Evolutionary conservation across 306 rosid genomes (phyloP).

Genomic region (Dalbergia cultrata): DNA sequence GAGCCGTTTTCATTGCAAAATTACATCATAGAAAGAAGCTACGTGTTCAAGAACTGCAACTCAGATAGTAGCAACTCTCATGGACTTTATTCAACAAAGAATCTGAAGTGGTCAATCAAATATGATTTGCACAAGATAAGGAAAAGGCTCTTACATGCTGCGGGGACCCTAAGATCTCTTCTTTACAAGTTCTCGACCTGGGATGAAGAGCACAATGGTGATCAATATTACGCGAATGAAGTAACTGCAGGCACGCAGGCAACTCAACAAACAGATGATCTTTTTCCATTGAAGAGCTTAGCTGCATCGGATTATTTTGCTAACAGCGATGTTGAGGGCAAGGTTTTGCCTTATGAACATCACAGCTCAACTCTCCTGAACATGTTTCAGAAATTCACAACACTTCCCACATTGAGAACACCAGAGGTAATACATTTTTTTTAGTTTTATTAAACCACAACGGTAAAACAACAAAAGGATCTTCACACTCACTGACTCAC

Average conservation of each 20-base stretch:
- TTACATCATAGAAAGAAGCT: conserved; percentile 56
- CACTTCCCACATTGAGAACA: conserved; percentile 46
- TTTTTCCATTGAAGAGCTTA: conserved; percentile 13
- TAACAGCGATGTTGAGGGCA: conserved; percentile 32
- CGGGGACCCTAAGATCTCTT: conserved; percentile 42
- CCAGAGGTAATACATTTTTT: conserved; percentile 49
- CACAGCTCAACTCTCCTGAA: conserved; percentile 29
- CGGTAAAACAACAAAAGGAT: not conserved
- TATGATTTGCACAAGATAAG: conserved; percentile 36
- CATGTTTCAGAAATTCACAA: conserved; percentile 45
- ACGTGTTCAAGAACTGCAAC: conserved; percentile 45
- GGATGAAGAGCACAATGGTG: conserved; percentile 28
- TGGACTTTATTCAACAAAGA: conserved; percentile 40
- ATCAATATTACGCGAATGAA: conserved; percentile 20
- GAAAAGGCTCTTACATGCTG: conserved; percentile 40
- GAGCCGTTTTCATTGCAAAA: conserved; percentile 52
- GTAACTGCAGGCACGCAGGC: not conserved
- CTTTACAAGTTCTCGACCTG: conserved; percentile 45
- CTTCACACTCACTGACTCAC: not conserved
- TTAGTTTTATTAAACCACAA: not conserved
- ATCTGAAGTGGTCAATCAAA: conserved; percentile 33
- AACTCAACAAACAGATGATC: conserved; percentile 11
- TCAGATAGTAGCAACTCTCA: conserved; percentile 6
- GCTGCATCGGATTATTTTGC: conserved; percentile 20
- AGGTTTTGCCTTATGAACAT: conserved; percentile 26